These are phyloP conservation scores for Populus simonii DNA, from an alignment of 345 rosid genomes.

Conservation along the genomic window DNA sequence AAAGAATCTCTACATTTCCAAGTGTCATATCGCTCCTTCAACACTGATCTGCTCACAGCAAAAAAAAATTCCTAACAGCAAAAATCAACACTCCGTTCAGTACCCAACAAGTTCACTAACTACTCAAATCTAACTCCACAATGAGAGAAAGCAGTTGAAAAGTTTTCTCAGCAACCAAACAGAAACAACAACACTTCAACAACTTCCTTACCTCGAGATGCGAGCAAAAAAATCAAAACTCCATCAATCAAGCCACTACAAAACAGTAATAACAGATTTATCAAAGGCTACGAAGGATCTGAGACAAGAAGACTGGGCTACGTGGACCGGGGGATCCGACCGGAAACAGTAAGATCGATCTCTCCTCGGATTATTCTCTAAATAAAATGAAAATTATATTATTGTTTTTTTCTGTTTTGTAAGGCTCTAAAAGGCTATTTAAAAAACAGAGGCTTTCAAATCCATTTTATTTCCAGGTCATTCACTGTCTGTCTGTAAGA, in stretches of 20 bases:
- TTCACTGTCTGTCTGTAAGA: background rate
- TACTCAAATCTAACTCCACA: constrained; percentile 6
- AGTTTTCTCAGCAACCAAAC: constrained; percentile 34
- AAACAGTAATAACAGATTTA: background rate
- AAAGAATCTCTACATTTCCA: background rate
- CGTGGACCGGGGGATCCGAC: constrained; percentile 33
- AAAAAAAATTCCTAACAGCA: constrained; percentile 9
- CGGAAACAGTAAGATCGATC: constrained; percentile 22
- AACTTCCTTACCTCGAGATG: constrained; percentile 31
- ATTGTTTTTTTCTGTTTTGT: background rate
- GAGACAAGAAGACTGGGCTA: constrained; percentile 6
- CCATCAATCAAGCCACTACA: constrained; percentile 25
- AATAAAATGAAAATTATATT: background rate
- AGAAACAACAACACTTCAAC: background rate
- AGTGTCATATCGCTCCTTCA: constrained; percentile 4
- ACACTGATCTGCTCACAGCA: constrained; percentile 39
- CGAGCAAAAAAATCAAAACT: constrained; percentile 35
- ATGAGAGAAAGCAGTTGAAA: background rate
- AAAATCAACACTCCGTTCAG: background rate
- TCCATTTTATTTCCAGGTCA: constrained; percentile 29
- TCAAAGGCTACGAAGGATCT: constrained; percentile 27
- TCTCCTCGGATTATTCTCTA: background rate
- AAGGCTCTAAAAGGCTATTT: background rate
- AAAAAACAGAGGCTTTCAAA: constrained; percentile 31
- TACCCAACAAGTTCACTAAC: background rate